Conservation (phyloP, 2,329 filamentous ascomycete genomes). For the Aspergillus oerlinghausenensis region DNA sequence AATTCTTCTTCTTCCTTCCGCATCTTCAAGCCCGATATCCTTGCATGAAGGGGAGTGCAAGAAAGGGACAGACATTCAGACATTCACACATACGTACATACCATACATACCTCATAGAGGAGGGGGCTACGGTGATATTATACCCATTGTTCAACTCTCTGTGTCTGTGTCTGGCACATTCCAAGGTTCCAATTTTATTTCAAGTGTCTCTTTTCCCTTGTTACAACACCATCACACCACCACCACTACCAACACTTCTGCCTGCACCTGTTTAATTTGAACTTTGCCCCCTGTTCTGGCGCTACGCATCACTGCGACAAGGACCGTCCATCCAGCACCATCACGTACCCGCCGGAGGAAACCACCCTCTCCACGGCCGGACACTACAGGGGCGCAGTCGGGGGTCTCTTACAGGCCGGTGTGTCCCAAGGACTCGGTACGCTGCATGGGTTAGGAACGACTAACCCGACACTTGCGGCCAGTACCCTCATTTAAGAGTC, state of each 20-base stretch:
- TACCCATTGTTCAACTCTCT: background rate
- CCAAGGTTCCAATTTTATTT: background rate
- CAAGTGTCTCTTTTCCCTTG: background rate
- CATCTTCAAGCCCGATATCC: conserved; percentile 4
- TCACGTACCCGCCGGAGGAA: conserved; percentile 16
- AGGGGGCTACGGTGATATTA: background rate
- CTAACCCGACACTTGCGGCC: conserved; percentile 15
- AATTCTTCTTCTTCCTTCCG: conserved; percentile 4
- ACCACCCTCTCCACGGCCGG: conserved; percentile 9
- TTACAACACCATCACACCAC: background rate
- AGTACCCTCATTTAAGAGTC: conserved; percentile 13
- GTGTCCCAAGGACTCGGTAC: conserved; percentile 20
- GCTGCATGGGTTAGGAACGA: conserved; percentile 21
- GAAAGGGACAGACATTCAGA: background rate
- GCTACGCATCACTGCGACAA: conserved; percentile 14
- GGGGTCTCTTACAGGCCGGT: conserved; percentile 13
- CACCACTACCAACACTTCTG: background rate
- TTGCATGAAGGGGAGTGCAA: background rate
- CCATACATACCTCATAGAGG: background rate
- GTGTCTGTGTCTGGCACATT: background rate
- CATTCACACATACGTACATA: background rate
- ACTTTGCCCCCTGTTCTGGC: conserved; percentile 9
- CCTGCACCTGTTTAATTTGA: background rate
- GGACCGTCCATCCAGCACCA: background rate
- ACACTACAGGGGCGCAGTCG: conserved; percentile 17